Evolutionary conservation across 208 protist genomes (phyloP).

Genomic region (Crithidia fasciculata): DNA sequence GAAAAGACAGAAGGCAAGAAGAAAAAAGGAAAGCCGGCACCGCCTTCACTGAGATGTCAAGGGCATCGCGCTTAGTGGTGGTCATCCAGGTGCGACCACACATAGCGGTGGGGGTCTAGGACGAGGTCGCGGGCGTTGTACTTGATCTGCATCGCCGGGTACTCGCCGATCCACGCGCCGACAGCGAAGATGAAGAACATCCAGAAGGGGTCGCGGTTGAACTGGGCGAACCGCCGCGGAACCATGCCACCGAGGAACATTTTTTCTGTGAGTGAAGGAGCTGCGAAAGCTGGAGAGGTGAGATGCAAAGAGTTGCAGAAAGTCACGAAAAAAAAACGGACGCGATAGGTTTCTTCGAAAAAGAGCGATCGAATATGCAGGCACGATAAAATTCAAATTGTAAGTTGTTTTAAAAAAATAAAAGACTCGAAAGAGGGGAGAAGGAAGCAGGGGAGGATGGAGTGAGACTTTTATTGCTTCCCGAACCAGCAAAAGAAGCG

Average conservation of each 20-base stretch:
- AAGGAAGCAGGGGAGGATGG: too few relatives aligned
- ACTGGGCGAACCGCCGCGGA: conserved; percentile 81
- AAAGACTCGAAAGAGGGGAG: too few relatives aligned
- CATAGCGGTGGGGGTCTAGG: conserved; percentile 87
- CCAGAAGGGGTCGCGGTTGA: conserved; percentile 85
- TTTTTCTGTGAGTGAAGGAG: not conserved
- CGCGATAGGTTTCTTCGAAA: too few relatives aligned
- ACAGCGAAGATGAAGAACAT: conserved; percentile 86
- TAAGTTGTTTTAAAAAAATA: too few relatives aligned
- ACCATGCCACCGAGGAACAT: conserved; percentile 91
- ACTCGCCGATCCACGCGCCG: conserved; percentile 82
- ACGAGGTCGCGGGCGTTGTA: conserved; percentile 85
- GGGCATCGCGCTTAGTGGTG: conserved; percentile 59
- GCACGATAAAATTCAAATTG: too few relatives aligned
- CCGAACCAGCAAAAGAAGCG: too few relatives aligned
- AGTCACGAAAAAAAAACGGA: too few relatives aligned
- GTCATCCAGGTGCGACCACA: conserved; percentile 83
- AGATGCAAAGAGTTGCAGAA: not conserved
- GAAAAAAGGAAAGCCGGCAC: not conserved
- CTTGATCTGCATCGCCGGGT: conserved; percentile 86
- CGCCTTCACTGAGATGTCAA: too few relatives aligned
- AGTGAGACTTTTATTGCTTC: too few relatives aligned
- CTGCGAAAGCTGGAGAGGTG: not conserved
- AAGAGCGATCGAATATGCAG: too few relatives aligned
- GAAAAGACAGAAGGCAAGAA: not conserved